Percentiles rank a stretch among this genome's conserved stretches.
Conservation (phyloP, 164 flowering plant species). For the Magnolia kwangsiensis region DNA sequence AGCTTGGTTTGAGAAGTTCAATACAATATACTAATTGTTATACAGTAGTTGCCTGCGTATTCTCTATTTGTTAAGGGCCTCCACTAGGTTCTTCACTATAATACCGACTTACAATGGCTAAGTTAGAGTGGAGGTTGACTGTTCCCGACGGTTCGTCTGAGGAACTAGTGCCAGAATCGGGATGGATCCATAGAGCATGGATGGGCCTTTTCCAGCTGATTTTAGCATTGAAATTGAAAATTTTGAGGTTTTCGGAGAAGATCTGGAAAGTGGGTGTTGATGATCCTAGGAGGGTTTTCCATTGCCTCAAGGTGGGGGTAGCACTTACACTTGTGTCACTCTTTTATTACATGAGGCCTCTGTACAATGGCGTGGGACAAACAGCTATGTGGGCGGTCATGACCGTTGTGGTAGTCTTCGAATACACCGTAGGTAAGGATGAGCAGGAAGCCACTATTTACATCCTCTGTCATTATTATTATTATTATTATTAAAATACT, state of each 20-base stretch:
- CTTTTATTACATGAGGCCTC: conserved; percentile 71
- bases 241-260: conserved; percentile 37
- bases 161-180: conserved; percentile 31
- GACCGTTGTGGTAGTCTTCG: conserved; percentile 84
- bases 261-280: conserved; percentile 50
- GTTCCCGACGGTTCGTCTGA: conserved; percentile 37
- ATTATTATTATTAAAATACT: too few relatives aligned
- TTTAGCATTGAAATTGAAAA: conserved; percentile 17
- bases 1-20: too few relatives aligned
- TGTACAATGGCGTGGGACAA: conserved; percentile 74
- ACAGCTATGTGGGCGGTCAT: conserved; percentile 85
- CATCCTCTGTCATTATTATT: too few relatives aligned
- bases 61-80: not conserved
- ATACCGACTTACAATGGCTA: conserved; percentile 21
- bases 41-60: too few relatives aligned
- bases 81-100: not conserved
- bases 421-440: conserved; percentile 61
- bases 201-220: conserved; percentile 23
- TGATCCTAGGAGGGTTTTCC: conserved; percentile 58
- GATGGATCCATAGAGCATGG: conserved; percentile 23
- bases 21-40: too few relatives aligned
- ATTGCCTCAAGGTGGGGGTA: conserved; percentile 68
- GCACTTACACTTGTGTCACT: conserved; percentile 65
- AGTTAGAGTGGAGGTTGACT: conserved; percentile 51
- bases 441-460: not conserved